Conservation (phyloP, 2,329 filamentous ascomycete species). For the Diaporthe ampelina region DNA sequence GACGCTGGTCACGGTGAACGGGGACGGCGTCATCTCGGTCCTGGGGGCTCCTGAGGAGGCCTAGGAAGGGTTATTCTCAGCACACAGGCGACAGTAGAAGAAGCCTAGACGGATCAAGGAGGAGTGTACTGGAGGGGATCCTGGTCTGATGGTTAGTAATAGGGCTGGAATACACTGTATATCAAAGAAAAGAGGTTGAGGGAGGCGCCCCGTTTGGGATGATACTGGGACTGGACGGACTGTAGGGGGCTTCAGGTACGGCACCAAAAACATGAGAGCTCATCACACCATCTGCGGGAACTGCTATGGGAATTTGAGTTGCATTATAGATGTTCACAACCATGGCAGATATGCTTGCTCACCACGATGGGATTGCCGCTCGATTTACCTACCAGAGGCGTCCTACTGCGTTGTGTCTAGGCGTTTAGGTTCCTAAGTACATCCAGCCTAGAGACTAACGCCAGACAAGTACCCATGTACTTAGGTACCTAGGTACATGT, state of each 20-base stretch:
- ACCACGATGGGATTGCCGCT: no score
- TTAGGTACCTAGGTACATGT: no score
- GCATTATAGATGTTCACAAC: not conserved
- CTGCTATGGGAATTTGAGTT: not conserved
- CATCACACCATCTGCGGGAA: not conserved
- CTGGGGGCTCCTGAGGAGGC: conserved; percentile 66
- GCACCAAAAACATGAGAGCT: not conserved
- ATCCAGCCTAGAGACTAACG: no score
- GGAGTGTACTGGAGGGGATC: not conserved
- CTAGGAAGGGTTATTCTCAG: conserved; percentile 44
- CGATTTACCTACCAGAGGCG: no score
- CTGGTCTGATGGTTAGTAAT: not conserved
- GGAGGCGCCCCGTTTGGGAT: not conserved
- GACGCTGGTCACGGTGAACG: conserved; percentile 80
- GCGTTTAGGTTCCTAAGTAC: no score
- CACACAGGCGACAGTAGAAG: not conserved
- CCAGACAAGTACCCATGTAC: no score
- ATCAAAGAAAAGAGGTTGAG: not conserved
- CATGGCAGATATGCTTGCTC: not conserved
- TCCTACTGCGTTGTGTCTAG: no score
- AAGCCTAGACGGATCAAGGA: not conserved
- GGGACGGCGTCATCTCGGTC: conserved; percentile 81
- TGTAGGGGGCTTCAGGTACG: not conserved
- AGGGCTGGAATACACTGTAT: not conserved
- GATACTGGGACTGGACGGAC: not conserved